Base-by-base conservation (phyloP, 1,139 yeast species). In the Debaryomyces sp. region DNA sequence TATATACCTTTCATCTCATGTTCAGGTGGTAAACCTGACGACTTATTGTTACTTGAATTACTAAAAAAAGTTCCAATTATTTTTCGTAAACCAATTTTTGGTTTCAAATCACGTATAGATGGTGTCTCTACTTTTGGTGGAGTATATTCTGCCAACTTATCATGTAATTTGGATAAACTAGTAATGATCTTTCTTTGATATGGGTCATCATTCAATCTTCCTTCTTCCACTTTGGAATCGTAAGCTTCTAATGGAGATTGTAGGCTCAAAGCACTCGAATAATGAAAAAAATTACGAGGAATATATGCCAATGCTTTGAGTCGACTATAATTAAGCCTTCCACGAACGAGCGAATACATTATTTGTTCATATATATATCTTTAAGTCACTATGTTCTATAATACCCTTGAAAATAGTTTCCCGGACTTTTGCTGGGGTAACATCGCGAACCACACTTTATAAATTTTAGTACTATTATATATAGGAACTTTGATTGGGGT, bases 1-100 rank as follows among this genome's bases (percentile, higher is more conserved):
- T 94, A 94, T 13, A 94, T 87, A 2, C 99, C 99, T 57, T 80
- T 96, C 32, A 80, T 74, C 8, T 60, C 62, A 50, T 62, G 68
- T 47, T 27, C 55, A 24, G 45, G 39, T n/a, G 50, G 21, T 45
- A 44, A 9, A 12, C 43, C 17, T 12, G 33, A 21, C 9, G 41
- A 13, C 10, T 35, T 29, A 13, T 47, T 40, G 17, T 47, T 47
- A 26, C 46, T 43, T 13, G 58, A 54, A n/a, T 52, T 51, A 8
- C 68, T 64, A 41, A 71, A 73, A 43, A 68, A 56, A 18, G 71
- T 67, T n/a, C 71, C 63, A 21, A 80, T 61, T 7, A 75, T 54
- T 47, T 70, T 71, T 7, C 68, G 52, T 2, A 79, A 44, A 18
- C 85, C 83, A 4, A 68, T 72, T 46, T 73, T 73, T 2, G 85